phyloP scores from a whole-genome alignment of 352 stramenopile genomes.

The Pythium pyrilobum region DNA sequence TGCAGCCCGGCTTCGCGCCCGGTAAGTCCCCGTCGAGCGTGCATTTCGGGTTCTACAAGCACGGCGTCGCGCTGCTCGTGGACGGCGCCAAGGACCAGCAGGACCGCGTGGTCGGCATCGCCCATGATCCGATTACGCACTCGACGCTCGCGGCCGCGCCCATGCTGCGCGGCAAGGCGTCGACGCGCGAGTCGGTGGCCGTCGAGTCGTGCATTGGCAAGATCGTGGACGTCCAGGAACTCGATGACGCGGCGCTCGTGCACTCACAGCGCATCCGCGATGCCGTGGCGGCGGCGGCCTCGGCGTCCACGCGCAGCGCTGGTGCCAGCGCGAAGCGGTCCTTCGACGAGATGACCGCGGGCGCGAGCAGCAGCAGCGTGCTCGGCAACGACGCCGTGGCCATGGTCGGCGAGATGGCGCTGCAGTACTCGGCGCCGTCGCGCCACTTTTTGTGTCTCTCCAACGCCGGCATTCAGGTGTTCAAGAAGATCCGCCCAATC shows the following conservation, averaged over 20 bases:
- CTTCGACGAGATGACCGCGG: slow-evolving; percentile 73
- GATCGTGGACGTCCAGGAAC: slow-evolving; percentile 75
- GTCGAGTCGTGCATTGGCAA: slow-evolving; percentile 77
- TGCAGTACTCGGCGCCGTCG: slow-evolving; percentile 76
- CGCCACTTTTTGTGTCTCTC: slow-evolving; percentile 85
- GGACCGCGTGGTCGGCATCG: slow-evolving; percentile 71
- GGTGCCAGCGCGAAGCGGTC: slow-evolving; percentile 55
- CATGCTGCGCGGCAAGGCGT: slow-evolving; percentile 42
- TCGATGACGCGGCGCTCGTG: slow-evolving; percentile 24
- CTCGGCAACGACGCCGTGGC: slow-evolving; percentile 22
- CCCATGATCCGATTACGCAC: slow-evolving; percentile 63
- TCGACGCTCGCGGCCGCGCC: slow-evolving; percentile 50
- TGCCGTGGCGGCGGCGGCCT: neutral
- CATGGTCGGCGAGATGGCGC: slow-evolving; percentile 75
- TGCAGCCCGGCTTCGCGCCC: slow-evolving; percentile 74
- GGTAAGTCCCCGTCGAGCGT: slow-evolving; percentile 77
- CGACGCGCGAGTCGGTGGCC: slow-evolving; percentile 71
- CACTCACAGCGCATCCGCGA: slow-evolving; percentile 9
- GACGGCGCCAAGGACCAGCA: slow-evolving; percentile 74
- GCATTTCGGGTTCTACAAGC: slow-evolving; percentile 71
- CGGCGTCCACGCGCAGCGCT: slow-evolving; percentile 6
- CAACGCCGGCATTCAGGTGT: slow-evolving; percentile 82
- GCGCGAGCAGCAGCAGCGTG: slow-evolving; percentile 19
- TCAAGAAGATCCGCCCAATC: slow-evolving; percentile 87
- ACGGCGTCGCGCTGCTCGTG: slow-evolving; percentile 74